Evolutionary conservation across 768 basidiomycete species (phyloP), one percentile per base, ranked within the genome.

Genomic region (Naganishia randhawae): DNA sequence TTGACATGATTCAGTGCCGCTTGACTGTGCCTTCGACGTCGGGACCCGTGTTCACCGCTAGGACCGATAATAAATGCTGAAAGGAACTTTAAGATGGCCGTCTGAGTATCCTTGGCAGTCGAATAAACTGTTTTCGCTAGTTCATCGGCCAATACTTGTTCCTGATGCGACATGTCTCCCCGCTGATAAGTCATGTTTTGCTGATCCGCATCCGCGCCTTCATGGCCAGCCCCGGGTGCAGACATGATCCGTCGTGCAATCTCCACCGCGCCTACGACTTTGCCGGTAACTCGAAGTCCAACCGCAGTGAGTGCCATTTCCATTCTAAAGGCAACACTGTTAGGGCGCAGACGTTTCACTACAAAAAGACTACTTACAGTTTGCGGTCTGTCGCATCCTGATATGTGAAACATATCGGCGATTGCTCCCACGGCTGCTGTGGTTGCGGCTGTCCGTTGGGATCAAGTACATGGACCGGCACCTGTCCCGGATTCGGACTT

Each of bases 231-330:
- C 88, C 45, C 57, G 0, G 69, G 69, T 2, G 42, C 90, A 89
- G 33, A 96, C 90, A 70, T 70, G 71, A 96, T 96, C 33, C 92
- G 85, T 85, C 93, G 87, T 16, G 93, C 93, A 41, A 96, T 89
- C 67, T 92, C 90, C 79, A 90, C 89, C 2, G 93, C 92, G 64
- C 93, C 91, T 73, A 94, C 92, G 32, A 95, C 87, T 75, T 92
- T 90, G 54, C 93, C 93, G 0, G 92, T 95, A 91, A 96, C 94
- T 82, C 95, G 93, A 71, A 96, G 82, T 0, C 94, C 94, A 19
- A 97, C 92, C 16, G 95, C 92, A 76, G 95, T 92, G 3, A 97
- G 83, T 62, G 93, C 93, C 64, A 96, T 85, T 78, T 95, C 94
- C 91, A 97, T 94, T 72, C 91, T 94, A 73, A 73, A 64, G 29